These are phyloP conservation scores for Aspergillus carbonarius DNA, from an alignment of 2,329 filamentous ascomycete genomes.

Conservation along the genomic window DNA sequence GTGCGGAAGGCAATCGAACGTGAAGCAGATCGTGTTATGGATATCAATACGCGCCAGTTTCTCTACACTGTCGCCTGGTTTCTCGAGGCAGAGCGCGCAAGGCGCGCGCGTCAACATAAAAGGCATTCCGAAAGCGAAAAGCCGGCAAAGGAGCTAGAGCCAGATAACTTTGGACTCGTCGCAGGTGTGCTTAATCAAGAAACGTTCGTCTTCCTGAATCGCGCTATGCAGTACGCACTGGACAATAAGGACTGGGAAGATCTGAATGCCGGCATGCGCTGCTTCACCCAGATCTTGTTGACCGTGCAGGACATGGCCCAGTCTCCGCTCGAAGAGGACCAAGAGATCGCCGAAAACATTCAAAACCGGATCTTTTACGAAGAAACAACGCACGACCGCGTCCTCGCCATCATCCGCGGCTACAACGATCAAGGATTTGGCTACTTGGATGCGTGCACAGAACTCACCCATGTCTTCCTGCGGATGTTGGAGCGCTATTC, in stretches of 20 bases:
- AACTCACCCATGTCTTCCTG: conserved; percentile 86
- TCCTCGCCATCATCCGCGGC: conserved; percentile 75
- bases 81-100: conserved; percentile 75
- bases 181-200: conserved; percentile 91
- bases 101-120: conserved; percentile 61
- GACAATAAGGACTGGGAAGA: conserved; percentile 87
- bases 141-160: conserved; percentile 56
- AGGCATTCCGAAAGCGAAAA: conserved; percentile 50
- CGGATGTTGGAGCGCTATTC: conserved; percentile 90
- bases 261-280: conserved; percentile 83
- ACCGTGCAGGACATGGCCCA: conserved; percentile 91
- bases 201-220: conserved; percentile 85
- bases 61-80: conserved; percentile 96
- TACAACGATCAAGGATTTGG: conserved; percentile 94
- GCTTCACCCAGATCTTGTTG: conserved; percentile 89
- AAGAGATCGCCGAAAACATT: conserved; percentile 97
- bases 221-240: conserved; percentile 73
- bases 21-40: conserved; percentile 76
- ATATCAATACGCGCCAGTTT: conserved; percentile 77
- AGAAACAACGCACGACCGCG: conserved; percentile 84
- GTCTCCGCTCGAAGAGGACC: conserved; percentile 83
- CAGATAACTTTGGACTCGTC: conserved; percentile 79
- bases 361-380: conserved; percentile 98
- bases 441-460: conserved; percentile 88
- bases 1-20: conserved; percentile 86